Base-by-base conservation (phyloP, 2,329 filamentous ascomycete genomes). In the Dactylellina parvicollis region DNA sequence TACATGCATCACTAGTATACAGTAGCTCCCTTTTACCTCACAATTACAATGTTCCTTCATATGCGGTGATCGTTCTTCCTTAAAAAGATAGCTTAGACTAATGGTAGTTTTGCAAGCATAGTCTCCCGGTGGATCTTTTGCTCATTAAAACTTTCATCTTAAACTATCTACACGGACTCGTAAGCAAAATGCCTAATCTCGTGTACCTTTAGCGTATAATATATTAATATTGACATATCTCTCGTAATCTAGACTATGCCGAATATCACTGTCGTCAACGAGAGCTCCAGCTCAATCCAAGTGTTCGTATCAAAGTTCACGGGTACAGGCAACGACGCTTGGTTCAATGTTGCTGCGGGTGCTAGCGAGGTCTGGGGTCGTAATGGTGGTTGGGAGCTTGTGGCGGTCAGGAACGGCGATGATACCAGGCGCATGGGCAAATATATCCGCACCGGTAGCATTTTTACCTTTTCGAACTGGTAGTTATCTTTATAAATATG, bases 231-330 rank as follows among this genome's bases (percentile, higher is more conserved):
- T 20, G 22, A 18, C 16, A 4, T 7, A 20, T 22, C 7, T 44
- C 16, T 3, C 40, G 12, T 44, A n/a, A n/a, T 5, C 40, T 20
- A 61, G 32, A 64, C 38, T 24, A 64, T 64, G 59, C 46, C 34
- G 2, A 44, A 24, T 26, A 54, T 64, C 47, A 64, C 34, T 38
- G n/a, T 64, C 16, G 18, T 30, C 59, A 64, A 64, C 59, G 26
- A 54, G 1, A 20, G 18, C 18, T 24, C 18, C 32, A 9, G 1
- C 4, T 18, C 47, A 18, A 18, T 64, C 59, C 20, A 34, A 4
- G 36, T 54, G 5, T 64, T 64, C 47, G 59, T 64, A 16, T 64
- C 59, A 24, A 64, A 44, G 16, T 64, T 36, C 47, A 64, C 50
- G 24, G 3, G 30, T 16, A n/a, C 4, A 4, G 59, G 44, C 9